A percentile compares a stretch with the other conserved stretches of the same genome.
These are phyloP conservation scores for Starmera quercuum DNA, from an alignment of 805 yeast species.

Conservation along the genomic window DNA sequence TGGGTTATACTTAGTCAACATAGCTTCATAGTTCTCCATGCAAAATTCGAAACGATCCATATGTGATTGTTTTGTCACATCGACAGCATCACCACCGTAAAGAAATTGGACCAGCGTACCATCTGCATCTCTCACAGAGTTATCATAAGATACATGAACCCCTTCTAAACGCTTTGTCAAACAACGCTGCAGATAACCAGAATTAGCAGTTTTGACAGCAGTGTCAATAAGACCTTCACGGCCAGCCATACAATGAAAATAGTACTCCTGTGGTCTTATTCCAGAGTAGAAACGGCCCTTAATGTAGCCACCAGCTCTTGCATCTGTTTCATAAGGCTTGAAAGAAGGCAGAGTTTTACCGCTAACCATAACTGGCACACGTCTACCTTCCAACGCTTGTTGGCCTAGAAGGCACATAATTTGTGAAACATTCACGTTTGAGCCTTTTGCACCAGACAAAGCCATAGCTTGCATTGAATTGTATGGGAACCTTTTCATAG, in stretches of 20 bases:
- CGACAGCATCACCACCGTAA: conserved; percentile 97
- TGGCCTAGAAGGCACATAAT: conserved; percentile 99
- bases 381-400: conserved; percentile 97
- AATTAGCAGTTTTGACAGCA: conserved; percentile 96
- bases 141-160: conserved; percentile 89
- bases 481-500: conserved; percentile 90
- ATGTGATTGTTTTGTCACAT: conserved; percentile 90
- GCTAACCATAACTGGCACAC: conserved; percentile 98
- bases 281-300: conserved; percentile 97
- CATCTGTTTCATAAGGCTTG: conserved; percentile 94
- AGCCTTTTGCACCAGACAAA: conserved; percentile 97
- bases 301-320: conserved; percentile 97
- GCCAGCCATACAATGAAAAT: conserved; percentile 99
- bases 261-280: conserved; percentile 95
- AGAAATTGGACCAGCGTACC: conserved; percentile 90
- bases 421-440: conserved; percentile 96
- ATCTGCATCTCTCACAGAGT: conserved; percentile 91
- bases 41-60: conserved; percentile 92
- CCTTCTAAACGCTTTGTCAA: conserved; percentile 97
- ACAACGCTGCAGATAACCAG: conserved; percentile 98
- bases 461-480: conserved; percentile 99
- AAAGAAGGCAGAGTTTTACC: conserved; percentile 97
- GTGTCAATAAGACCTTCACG: conserved; percentile 99
- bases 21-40: conserved; percentile 80
- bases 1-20: conserved; percentile 82